Conservation (phyloP, 352 stramenopile species). For the Phytophthora constricta region DNA sequence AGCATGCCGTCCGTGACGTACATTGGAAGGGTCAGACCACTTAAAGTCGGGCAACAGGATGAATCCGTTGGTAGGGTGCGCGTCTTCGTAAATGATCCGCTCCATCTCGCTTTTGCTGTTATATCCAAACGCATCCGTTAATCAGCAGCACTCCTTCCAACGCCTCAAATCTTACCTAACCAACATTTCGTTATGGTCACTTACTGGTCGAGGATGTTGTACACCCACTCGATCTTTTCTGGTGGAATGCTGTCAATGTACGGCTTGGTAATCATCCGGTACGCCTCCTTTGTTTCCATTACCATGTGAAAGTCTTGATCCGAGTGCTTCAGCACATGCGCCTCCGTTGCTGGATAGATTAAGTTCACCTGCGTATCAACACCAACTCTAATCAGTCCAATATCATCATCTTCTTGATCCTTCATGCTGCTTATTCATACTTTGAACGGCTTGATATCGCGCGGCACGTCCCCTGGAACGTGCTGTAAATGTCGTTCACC, state of each 20-base stretch:
- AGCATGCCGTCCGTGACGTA: conserved; percentile 17
- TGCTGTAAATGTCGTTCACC: conserved; percentile 88
- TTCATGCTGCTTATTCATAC: conserved; percentile 35
- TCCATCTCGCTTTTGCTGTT: conserved; percentile 82
- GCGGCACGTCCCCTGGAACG: conserved; percentile 76
- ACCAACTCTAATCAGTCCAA: neutral
- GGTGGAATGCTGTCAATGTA: conserved; percentile 79
- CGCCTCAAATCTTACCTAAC: neutral
- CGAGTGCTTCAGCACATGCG: conserved; percentile 84
- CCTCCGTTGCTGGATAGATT: conserved; percentile 82
- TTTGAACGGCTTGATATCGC: conserved; percentile 80
- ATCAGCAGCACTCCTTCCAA: neutral
- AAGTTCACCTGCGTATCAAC: conserved; percentile 64
- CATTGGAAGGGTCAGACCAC: conserved; percentile 76
- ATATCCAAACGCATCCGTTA: conserved; percentile 5
- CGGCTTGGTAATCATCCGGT: conserved; percentile 71
- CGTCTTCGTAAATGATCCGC: conserved; percentile 82
- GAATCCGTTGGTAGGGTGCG: conserved; percentile 71
- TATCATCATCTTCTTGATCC: too few relatives aligned
- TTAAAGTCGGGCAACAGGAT: conserved; percentile 87
- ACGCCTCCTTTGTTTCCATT: conserved; percentile 81
- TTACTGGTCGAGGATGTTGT: conserved; percentile 90
- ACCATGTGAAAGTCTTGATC: conserved; percentile 87
- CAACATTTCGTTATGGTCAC: conserved; percentile 11
- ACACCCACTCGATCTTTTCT: conserved; percentile 88